Percentiles rank a stretch among this genome's conserved stretches.
These are phyloP conservation scores for Aspergillus sojae DNA, from an alignment of 2,329 filamentous ascomycete genomes.

Conservation along the genomic window DNA sequence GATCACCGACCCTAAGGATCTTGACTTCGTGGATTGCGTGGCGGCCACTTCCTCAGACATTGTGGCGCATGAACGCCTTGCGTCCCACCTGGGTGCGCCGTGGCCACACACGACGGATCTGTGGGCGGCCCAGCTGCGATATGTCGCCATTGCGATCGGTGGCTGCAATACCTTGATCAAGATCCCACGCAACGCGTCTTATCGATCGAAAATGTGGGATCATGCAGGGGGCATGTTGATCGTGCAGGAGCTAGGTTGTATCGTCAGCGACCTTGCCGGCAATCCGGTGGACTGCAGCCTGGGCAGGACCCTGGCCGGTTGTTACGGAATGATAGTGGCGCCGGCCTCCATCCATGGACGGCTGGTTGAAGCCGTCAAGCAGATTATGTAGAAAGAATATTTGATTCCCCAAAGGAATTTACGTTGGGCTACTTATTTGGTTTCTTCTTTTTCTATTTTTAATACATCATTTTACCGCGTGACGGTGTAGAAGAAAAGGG, in stretches of 20 bases:
- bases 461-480: background rate
- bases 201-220: conserved; percentile 58
- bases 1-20: conserved; percentile 32
- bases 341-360: conserved; percentile 38
- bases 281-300: conserved; percentile 51
- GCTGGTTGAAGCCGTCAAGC: conserved; percentile 36
- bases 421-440: background rate
- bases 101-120: conserved; percentile 54
- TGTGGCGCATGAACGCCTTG: conserved; percentile 43
- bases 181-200: conserved; percentile 46
- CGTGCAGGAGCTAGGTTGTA: conserved; percentile 53
- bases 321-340: conserved; percentile 47
- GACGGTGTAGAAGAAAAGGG: background rate
- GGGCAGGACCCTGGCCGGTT: conserved; percentile 43
- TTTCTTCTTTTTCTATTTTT: background rate
- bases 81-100: conserved; percentile 40
- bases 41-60: conserved; percentile 41
- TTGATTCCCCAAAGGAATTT: background rate
- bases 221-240: conserved; percentile 58
- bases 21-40: conserved; percentile 51
- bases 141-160: conserved; percentile 55
- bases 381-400: conserved; percentile 17
- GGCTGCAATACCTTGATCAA: conserved; percentile 54
- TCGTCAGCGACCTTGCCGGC: conserved; percentile 55
- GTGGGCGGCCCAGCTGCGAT: conserved; percentile 58